Conservation (phyloP, 2,329 filamentous ascomycete species). For the Trichothecium roseum region DNA sequence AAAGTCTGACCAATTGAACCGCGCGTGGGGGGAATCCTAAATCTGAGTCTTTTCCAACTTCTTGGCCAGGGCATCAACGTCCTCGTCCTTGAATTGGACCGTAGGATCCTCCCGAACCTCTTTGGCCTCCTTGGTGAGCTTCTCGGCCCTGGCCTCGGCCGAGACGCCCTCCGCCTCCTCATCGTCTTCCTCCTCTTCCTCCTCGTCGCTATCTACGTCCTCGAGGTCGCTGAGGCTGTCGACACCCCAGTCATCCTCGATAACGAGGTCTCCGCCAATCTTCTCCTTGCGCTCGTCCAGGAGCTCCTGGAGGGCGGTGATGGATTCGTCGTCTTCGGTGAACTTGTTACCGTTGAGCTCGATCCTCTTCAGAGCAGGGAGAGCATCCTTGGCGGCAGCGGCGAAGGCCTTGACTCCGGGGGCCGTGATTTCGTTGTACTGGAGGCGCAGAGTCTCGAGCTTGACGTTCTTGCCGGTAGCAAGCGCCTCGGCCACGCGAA, state of each 20-base stretch:
- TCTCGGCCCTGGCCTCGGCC: constrained; percentile 56
- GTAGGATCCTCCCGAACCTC: constrained; percentile 64
- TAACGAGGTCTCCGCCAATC: constrained; percentile 50
- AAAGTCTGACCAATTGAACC: no score
- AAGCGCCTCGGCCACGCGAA: constrained; percentile 64
- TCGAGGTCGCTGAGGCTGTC: constrained; percentile 83
- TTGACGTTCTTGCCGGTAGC: constrained; percentile 65
- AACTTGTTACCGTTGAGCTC: constrained; percentile 98
- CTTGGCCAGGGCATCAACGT: constrained; percentile 72
- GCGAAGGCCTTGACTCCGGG: constrained; percentile 63
- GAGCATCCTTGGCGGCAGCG: constrained; percentile 51
- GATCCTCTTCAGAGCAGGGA: constrained; percentile 72
- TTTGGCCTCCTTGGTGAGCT: constrained; percentile 57
- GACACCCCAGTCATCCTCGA: constrained; percentile 75
- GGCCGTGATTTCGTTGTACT: constrained; percentile 89
- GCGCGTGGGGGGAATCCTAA: constrained; percentile 15
- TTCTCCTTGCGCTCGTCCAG: constrained; percentile 72
- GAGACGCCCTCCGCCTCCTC: constrained; percentile 58
- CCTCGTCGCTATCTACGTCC: constrained; percentile 60
- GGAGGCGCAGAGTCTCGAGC: constrained; percentile 70
- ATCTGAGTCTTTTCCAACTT: constrained; percentile 61
- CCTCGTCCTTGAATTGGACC: constrained; percentile 60
- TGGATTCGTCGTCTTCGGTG: constrained; percentile 66
- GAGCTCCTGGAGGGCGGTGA: constrained; percentile 58
- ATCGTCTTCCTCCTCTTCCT: constrained; percentile 55